Base-by-base conservation (phyloP, 1,139 yeast genomes). In the Tardiomyces depauwii region DNA sequence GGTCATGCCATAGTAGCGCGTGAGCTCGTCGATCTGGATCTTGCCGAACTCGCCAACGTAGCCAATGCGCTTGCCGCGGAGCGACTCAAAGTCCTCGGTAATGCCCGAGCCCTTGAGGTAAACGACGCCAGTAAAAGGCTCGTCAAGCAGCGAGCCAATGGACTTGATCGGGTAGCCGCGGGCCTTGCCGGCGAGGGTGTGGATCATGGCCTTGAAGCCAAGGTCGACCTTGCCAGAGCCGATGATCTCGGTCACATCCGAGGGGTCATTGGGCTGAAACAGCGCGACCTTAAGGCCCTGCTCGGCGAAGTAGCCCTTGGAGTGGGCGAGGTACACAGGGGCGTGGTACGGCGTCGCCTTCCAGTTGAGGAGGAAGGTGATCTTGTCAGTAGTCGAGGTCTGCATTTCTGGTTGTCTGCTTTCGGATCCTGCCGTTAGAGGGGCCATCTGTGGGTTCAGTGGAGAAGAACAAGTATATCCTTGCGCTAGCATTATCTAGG, bases 201-300 rank as follows among this genome's bases (percentile, higher is more conserved):
- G 80, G 52, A 76, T 76, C 80, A 76, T 76, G 41, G 80, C 80
- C 59, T 76, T 76, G 52, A 76, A 65, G 14, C 80, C 80, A 77
- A 76, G 74, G 57, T 76, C 79, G 46, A 74, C 67, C 53, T 76
- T 76, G 18, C 80, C 80, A 1, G 75, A 66, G 2, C 80, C 80
- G 57, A 76, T 72, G 53, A 76, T 65, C 51, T 74, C 79, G 41
- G 80, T 76, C 41, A 76, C 80, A 60, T 76, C 80, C 12, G 78
- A 73, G 18, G 80, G 80, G 54, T 76, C 75, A 42, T 77, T 70
- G 45, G 80, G 80, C 58, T 76, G 80, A 53, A 76, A 62, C 46
- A 76, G 67, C 10, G 80, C 74, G 49, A 76, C 66, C 49, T 73
- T 76, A 43, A 76, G 62, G 5, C 74, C 77, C 52, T 72, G 71